phyloP scores from a whole-genome alignment of 202 grass and related monocot species.

The Elaeis oleifera region DNA sequence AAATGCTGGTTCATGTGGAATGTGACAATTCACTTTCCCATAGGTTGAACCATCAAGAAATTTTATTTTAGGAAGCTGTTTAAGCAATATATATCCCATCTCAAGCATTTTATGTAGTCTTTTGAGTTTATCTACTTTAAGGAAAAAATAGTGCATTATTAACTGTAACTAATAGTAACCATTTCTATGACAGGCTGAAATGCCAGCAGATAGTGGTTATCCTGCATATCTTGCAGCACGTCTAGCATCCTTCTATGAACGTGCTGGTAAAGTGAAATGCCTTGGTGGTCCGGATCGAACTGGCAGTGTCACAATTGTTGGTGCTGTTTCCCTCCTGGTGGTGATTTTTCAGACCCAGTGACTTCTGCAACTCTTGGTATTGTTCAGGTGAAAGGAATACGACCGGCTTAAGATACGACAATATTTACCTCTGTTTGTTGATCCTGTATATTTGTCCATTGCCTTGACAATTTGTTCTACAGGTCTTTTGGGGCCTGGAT shows the following conservation, averaged over 20 bases:
- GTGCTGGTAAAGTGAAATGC: conserved; percentile 86
- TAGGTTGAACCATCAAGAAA: too few species aligned
- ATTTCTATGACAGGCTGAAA: conserved; percentile 67
- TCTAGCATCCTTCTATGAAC: conserved; percentile 94
- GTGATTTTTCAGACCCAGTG: conserved; percentile 82
- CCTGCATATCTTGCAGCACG: conserved; percentile 96
- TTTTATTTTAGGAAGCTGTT: too few species aligned
- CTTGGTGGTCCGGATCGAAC: conserved; percentile 63
- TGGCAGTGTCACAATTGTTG: conserved; percentile 82
- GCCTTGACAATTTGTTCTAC: conserved; percentile 22
- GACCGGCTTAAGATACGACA: background rate
- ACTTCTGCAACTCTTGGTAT: conserved; percentile 83
- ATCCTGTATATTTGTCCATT: conserved; percentile 11
- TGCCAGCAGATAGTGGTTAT: conserved; percentile 99
- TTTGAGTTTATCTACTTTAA: too few species aligned
- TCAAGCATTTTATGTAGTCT: too few species aligned
- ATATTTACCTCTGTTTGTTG: background rate
- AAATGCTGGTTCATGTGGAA: too few species aligned
- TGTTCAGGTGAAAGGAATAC: conserved; percentile 29
- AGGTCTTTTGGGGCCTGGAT: conserved; percentile 99
- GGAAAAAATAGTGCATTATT: too few species aligned
- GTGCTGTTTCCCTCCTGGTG: conserved; percentile 75
- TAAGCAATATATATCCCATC: too few species aligned
- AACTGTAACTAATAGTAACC: background rate
- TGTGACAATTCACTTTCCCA: too few species aligned